Base-by-base conservation (phyloP, 148 eudicot genomes). In the Fagopyrum tataricum region DNA sequence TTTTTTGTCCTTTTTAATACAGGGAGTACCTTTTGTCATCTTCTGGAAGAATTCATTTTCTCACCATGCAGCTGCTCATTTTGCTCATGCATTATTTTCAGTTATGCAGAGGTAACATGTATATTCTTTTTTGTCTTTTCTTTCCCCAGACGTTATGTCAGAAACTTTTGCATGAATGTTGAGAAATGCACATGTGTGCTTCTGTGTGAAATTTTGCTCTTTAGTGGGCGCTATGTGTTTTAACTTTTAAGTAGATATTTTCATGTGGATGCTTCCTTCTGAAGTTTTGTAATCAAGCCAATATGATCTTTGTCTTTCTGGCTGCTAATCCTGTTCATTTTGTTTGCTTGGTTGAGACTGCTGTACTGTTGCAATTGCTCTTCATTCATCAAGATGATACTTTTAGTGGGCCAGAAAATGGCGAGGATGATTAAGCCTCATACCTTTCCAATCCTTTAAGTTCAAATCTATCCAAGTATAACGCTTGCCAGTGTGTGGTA, bases 1-100 rank as follows among this genome's bases (percentile, higher is more conserved):
- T 52, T 52, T 52, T 4, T 52, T n/a, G 5, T 6, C 67, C 67
- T 26, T 61, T 67, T 52, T 73, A 23, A 21, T 70, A 81, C 89
- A 94, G 98, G 98, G 98, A 73, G 86, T 94, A 26, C 89, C 97
- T 41, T 88, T 89, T 61, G 85, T 91, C 49, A 89, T 94, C 70
- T 91, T 87, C 78, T 94, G 98, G 98, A 86, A 82, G 89, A 85
- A 72, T 78, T 18, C 85, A 26, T 81, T 89, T 81, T 88, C 93
- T 44, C 76, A 79, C 76, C 87, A 79, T 77, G 90, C 88, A 44
- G 97, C 97, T 70, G 82, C 87, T 81, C 97, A 94, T 84, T 94
- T 91, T 76, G 91, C 89, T 62, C 89, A 86, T 83, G 93, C 96
- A 71, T 81, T 94, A 31, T 84, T 94, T 75, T 94, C 91, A 41